Evolutionary conservation across 177 flowering plant genomes (phyloP).

Genomic region (Tripterygium wilfordii): DNA sequence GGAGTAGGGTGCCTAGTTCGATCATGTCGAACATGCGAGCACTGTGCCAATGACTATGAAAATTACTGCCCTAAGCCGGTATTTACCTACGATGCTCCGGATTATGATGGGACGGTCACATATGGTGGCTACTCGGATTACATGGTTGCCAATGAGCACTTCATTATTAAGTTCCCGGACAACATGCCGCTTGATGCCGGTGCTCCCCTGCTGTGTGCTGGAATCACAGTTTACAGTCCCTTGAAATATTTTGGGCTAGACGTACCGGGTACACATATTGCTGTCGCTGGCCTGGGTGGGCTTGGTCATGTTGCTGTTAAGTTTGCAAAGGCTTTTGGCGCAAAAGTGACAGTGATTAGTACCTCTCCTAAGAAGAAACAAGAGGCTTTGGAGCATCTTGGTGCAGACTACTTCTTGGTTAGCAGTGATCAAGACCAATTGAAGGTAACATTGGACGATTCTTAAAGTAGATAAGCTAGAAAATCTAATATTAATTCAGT

Average conservation of each 20-base stretch:
- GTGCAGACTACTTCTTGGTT: conserved; percentile 38
- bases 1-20: conserved; percentile 60
- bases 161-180: conserved; percentile 28
- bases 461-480: background rate
- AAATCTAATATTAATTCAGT: background rate
- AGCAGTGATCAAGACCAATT: conserved; percentile 29
- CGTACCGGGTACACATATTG: conserved; percentile 34
- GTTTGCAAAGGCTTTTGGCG: conserved; percentile 47
- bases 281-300: conserved; percentile 53
- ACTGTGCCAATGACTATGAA: conserved; percentile 35
- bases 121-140: conserved; percentile 64
- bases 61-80: conserved; percentile 42
- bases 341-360: conserved; percentile 43
- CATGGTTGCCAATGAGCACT: conserved; percentile 44
- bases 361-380: conserved; percentile 32
- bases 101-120: conserved; percentile 43
- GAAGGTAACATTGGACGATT: conserved; percentile 17
- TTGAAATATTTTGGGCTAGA: conserved; percentile 27
- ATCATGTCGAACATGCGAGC: conserved; percentile 40
- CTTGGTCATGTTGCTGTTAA: conserved; percentile 50
- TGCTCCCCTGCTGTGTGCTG: conserved; percentile 47
- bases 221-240: conserved; percentile 47
- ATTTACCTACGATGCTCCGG: conserved; percentile 21
- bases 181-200: conserved; percentile 32
- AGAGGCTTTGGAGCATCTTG: conserved; percentile 40